Evolutionary conservation across 2,329 filamentous ascomycete genomes (phyloP).

Genomic region (Arthrobotrys conoides): DNA sequence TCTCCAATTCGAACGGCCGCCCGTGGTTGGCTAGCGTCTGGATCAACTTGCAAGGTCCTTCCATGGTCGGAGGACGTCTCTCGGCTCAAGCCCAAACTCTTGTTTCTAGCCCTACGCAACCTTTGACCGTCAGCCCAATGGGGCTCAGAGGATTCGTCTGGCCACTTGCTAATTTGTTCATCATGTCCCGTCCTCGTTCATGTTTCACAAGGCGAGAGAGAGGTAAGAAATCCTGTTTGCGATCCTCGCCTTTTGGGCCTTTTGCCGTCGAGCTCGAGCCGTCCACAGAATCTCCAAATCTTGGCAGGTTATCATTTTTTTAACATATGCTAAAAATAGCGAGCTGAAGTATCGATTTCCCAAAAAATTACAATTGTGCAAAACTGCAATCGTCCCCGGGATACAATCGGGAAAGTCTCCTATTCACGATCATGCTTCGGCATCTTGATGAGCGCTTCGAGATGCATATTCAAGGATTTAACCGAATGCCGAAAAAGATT

Average conservation of each 20-base stretch:
- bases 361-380: conserved; percentile 50
- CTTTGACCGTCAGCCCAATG: conserved; percentile 45
- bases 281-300: conserved; percentile 34
- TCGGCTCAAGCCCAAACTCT: conserved; percentile 49
- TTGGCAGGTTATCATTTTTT: conserved; percentile 41
- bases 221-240: conserved; percentile 49
- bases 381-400: conserved; percentile 32
- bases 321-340: conserved; percentile 58
- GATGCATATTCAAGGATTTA: conserved; percentile 56
- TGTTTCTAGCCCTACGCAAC: conserved; percentile 51
- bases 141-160: conserved; percentile 43
- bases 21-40: conserved; percentile 30
- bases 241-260: conserved; percentile 23
- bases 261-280: conserved; percentile 42
- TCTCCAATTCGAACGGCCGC: conserved; percentile 28
- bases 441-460: conserved; percentile 43
- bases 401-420: conserved; percentile 3
- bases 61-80: conserved; percentile 38
- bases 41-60: conserved; percentile 44
- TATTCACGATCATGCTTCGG: conserved; percentile 28
- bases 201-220: conserved; percentile 52
- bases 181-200: conserved; percentile 29
- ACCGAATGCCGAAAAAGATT: conserved; percentile 40
- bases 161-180: conserved; percentile 27
- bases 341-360: conserved; percentile 45